Conservation (phyloP, 129 eudicot genomes). For the Artemisia annua region DNA sequence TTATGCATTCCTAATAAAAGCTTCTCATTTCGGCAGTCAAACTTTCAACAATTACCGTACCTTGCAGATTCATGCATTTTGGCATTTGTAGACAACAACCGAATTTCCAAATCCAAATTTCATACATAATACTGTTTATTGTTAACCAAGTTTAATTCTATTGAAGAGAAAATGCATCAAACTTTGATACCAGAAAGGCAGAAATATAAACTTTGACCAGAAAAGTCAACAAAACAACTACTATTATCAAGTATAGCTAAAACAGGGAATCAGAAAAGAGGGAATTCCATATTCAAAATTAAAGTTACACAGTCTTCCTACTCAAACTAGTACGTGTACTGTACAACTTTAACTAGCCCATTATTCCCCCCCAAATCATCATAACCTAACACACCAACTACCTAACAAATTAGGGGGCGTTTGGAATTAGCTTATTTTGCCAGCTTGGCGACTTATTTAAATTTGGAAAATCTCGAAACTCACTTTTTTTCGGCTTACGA, state of each 20-base stretch:
- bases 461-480: too few relatives aligned
- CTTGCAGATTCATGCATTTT: neutral
- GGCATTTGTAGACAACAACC: constrained; percentile 16
- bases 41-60: neutral
- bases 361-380: constrained; percentile 14
- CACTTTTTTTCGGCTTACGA: too few relatives aligned
- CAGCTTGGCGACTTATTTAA: too few relatives aligned
- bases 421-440: too few relatives aligned
- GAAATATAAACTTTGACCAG: constrained; percentile 13
- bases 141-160: too few relatives aligned
- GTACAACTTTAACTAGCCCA: constrained; percentile 13
- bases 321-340: constrained; percentile 12
- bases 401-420: neutral
- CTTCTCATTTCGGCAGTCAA: constrained; percentile 3
- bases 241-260: neutral
- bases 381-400: constrained; percentile 10
- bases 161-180: neutral
- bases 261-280: constrained; percentile 9
- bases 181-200: neutral
- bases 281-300: constrained; percentile 21
- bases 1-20: constrained; percentile 7
- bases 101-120: neutral
- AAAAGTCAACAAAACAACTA: constrained; percentile 20
- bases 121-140: neutral
- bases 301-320: neutral